These are phyloP conservation scores for Suillus spraguei DNA, from an alignment of 768 basidiomycete genomes.

Conservation along the genomic window DNA sequence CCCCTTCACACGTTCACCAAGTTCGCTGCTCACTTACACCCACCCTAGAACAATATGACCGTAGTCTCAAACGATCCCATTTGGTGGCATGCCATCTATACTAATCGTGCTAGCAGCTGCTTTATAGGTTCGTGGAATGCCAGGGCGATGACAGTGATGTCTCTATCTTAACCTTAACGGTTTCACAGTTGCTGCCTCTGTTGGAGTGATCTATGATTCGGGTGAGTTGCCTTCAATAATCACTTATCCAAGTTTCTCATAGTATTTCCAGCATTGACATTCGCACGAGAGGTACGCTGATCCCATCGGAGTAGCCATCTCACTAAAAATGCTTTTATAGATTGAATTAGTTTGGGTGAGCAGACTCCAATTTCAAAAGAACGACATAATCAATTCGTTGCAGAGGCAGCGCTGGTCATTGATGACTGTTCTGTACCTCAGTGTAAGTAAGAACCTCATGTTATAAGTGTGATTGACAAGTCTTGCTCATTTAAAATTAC, in stretches of 20 bases:
- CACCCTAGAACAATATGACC: background rate
- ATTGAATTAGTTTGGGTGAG: background rate
- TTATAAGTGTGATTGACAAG: background rate
- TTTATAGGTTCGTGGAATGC: background rate
- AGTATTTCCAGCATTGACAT: background rate
- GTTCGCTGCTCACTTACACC: background rate
- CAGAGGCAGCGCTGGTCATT: background rate
- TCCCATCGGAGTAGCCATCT: background rate
- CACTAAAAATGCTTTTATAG: background rate
- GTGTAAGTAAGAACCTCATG: background rate
- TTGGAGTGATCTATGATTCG: background rate
- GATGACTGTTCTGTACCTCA: background rate
- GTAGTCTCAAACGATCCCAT: background rate
- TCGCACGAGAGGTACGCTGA: background rate
- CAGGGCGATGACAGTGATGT: background rate
- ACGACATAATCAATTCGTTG: background rate
- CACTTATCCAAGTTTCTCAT: background rate
- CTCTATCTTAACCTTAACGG: background rate
- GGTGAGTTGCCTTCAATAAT: background rate
- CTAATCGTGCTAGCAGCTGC: background rate
- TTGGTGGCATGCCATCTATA: background rate
- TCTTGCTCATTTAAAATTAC: background rate
- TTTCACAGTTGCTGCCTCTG: background rate
- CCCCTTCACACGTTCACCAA: background rate
- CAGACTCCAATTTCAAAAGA: background rate